Base-by-base conservation (phyloP, 805 yeast genomes). In the Komagataella kurtzmanii region DNA sequence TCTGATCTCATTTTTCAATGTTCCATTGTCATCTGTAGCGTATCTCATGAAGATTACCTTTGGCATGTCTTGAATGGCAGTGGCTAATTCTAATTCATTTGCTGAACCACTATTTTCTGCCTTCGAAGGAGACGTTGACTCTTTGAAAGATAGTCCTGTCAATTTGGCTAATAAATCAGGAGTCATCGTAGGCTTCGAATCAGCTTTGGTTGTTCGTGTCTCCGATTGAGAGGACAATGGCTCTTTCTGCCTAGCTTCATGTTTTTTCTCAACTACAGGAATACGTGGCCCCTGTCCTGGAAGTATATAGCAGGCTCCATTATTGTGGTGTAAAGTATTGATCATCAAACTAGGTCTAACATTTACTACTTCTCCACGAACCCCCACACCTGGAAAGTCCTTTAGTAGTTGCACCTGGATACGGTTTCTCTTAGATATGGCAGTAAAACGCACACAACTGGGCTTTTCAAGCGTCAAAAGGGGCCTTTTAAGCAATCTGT, bases 271-370 rank as follows among this genome's bases (percentile, higher is more conserved):
- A 10, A 65, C 67, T 24, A 68, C 67, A 1, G 67, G 66, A 47
- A 68, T 66, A 17, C 53, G 56, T 19, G 70, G 68, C 51, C 56
- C 47, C 30, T 68, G 60, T 43, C 61, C 65, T n/a, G 56, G 54
- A 24, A 74, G 62, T 19, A 88, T 73, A 60, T 88, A 89, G 17
- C 79, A 75, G 3, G 96, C 97, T 47, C 88, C 85, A 59, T 86
- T 82, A 54, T 71, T 59, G 46, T 79, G 77, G 59, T 88, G 88
- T 52, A 89, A 74, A 58, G 69, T 77, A 67, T 86, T 87, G 61
- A 91, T 79, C 96, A 89, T 89, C 55, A 78, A 72, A 19, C 88
- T 85, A 30, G 96, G 89, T 55, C 79, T 75, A 17, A 89, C 96
- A 43, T 76, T 70, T 24, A 84, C 73, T 47, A 89, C 74, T 68